Base-by-base conservation (phyloP, 2,329 filamentous ascomycete genomes). In the Penicillium sp. region DNA sequence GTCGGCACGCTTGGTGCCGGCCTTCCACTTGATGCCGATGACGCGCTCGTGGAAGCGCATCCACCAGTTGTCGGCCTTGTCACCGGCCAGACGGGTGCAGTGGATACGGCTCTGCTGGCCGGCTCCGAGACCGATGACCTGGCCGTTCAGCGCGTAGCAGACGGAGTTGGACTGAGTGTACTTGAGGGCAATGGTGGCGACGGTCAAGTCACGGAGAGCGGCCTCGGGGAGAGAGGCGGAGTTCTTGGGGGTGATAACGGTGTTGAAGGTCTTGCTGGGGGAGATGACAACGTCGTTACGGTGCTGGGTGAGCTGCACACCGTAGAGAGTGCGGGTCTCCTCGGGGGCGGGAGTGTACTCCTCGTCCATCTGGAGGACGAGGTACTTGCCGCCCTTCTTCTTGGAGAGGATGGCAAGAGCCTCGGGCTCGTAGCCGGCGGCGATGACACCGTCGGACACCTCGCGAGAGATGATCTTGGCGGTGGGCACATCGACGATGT, bases 31-130 rank as follows among this genome's bases (percentile, higher is more conserved):
- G 73, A 99, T 88, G 70, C 80, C 82, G 46, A 97, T 83, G 11
- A 94, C 90, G 49, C 90, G 88, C 65, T 90, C 88, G 80, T 97
- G 90, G 86, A 97, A 97, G 68, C 94, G 89, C 82, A 99, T 89
- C 94, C 93, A 99, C 93, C 93, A 97, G 82, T 96, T 97, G 77
- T 99, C 94, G 45, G 92, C 91, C 83, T 99, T 99, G 81, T 97
- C 93, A 56, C 94, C 94, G 10, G 94, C 94, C 48, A 99, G 85
- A 62, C 94, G 88, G 40, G 94, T 99, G 85, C 94, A 99, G 83
- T 99, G 94, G 66, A 99, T 99, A 65, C 94, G 89, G 58, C 90
- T 96, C 79, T 99, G 94, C 77, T 99, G 94, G 56, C 94, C 94
- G 51, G 94, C 94, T 62, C 94, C 94, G 52, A 99, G 86, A 62